phyloP scores from a whole-genome alignment of 345 rosid genomes.

The Geranium brycei region DNA sequence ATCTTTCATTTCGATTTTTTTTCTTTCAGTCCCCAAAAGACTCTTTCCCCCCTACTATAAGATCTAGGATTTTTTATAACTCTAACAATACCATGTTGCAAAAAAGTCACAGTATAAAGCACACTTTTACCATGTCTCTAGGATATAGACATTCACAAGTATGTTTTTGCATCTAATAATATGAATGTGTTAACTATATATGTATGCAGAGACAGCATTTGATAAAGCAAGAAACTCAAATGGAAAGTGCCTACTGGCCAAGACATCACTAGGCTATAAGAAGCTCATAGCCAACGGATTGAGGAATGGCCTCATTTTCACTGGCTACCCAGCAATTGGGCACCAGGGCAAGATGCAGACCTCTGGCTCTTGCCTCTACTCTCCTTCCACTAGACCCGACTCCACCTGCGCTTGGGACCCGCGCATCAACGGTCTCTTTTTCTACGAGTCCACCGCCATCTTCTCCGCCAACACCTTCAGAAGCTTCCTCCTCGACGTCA shows the following conservation, averaged over 20 bases:
- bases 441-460: slow-evolving; percentile 65
- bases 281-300: slow-evolving; percentile 56
- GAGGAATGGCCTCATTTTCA: slow-evolving; percentile 50
- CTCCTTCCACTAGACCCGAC: slow-evolving; percentile 29
- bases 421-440: slow-evolving; percentile 54
- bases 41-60: too few species aligned
- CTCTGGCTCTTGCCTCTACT: slow-evolving; percentile 74
- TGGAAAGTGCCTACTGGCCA: slow-evolving; percentile 49
- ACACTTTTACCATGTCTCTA: too few species aligned
- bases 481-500: slow-evolving; percentile 46
- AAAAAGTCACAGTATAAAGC: too few species aligned
- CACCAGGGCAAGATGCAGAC: slow-evolving; percentile 67
- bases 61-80: too few species aligned
- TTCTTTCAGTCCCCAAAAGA: too few species aligned
- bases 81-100: too few species aligned
- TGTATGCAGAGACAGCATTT: slow-evolving; percentile 41
- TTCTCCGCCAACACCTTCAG: slow-evolving; percentile 35
- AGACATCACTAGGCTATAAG: slow-evolving; percentile 38
- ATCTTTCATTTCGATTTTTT: too few species aligned
- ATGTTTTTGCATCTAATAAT: too few species aligned
- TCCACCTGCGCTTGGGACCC: slow-evolving; percentile 71
- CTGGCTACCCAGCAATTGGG: slow-evolving; percentile 74
- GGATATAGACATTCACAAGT: too few species aligned
- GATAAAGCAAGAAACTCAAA: slow-evolving; percentile 35
- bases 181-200: too few species aligned